Conservation (phyloP, 2,329 filamentous ascomycete genomes). For the Laburnicola sp. region DNA sequence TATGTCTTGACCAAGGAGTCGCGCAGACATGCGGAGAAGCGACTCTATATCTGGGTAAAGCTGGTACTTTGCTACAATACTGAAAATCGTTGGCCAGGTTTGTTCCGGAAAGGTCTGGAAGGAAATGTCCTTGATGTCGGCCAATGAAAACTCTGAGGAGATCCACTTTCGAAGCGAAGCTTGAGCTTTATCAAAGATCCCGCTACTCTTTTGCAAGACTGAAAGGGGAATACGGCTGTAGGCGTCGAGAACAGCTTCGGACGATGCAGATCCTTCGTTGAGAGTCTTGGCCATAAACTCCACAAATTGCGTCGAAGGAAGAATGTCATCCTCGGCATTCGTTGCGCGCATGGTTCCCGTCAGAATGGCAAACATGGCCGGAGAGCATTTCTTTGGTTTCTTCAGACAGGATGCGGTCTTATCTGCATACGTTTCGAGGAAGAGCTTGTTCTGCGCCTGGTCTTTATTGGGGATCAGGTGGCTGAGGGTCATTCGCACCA, state of each 20-base stretch:
- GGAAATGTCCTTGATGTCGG: background rate
- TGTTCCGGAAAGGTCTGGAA: background rate
- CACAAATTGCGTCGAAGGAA: constrained; percentile 30
- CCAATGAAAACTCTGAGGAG: constrained; percentile 1
- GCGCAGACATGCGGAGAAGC: constrained; percentile 29
- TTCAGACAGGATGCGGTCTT: constrained; percentile 25
- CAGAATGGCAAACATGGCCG: constrained; percentile 30
- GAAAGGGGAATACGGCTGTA: constrained; percentile 31
- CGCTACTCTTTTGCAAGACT: constrained; percentile 19
- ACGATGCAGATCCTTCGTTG: constrained; percentile 11
- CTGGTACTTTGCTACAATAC: constrained; percentile 27
- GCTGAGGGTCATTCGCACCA: constrained; percentile 30
- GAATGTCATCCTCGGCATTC: constrained; percentile 25
- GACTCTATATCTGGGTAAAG: constrained; percentile 25
- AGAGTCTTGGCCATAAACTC: constrained; percentile 22
- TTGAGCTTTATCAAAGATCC: constrained; percentile 19
- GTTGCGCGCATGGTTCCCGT: constrained; percentile 26
- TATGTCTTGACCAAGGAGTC: constrained; percentile 22
- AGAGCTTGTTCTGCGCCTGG: constrained; percentile 38
- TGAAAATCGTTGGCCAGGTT: constrained; percentile 20
- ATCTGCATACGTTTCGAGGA: constrained; percentile 31
- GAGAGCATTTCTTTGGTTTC: constrained; percentile 25
- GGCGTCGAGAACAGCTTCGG: constrained; percentile 30
- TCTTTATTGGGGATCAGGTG: constrained; percentile 41
- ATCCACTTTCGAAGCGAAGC: constrained; percentile 28